A percentile compares a stretch with the other conserved stretches of the same genome.
phyloP scores from a whole-genome alignment of 2,329 filamentous ascomycete genomes.

The Colletotrichum sp. region DNA sequence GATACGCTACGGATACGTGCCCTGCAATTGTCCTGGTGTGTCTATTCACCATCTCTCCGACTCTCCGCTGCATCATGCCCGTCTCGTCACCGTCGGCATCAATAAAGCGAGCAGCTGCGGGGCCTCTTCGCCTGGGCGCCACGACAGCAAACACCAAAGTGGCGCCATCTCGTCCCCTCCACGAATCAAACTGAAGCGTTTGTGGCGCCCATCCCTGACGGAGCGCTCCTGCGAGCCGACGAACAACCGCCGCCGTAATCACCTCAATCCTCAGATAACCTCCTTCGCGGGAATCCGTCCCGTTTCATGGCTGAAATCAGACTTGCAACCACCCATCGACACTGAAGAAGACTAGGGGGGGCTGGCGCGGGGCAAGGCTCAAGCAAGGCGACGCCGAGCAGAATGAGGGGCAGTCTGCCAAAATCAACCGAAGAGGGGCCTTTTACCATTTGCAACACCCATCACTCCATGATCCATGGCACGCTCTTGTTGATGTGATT shows the following conservation, averaged over 20 bases:
- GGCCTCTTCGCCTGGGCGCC: background rate
- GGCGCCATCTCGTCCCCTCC: constrained; percentile 1
- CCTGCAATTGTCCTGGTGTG: background rate
- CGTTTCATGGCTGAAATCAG: constrained; percentile 16
- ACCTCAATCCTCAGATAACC: background rate
- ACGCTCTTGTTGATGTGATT: constrained; percentile 3
- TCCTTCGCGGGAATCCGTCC: constrained; percentile 9
- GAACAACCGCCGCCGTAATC: constrained; percentile 17
- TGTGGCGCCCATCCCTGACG: background rate
- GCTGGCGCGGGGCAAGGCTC: background rate
- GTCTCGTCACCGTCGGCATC: constrained; percentile 16
- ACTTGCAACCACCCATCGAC: background rate
- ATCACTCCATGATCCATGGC: background rate
- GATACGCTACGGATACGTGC: background rate
- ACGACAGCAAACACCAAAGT: background rate
- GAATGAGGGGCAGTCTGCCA: background rate
- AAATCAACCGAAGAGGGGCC: background rate
- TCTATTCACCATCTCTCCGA: background rate
- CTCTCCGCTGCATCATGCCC: constrained; percentile 5
- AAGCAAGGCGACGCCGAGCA: background rate
- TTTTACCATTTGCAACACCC: background rate
- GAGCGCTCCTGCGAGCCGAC: background rate
- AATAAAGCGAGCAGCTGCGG: constrained; percentile 5
- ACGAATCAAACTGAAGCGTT: constrained; percentile 5
- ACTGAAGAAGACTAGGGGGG: background rate